Conservation (phyloP, 2,329 filamentous ascomycete genomes). For the Ciborinia camelliae region DNA sequence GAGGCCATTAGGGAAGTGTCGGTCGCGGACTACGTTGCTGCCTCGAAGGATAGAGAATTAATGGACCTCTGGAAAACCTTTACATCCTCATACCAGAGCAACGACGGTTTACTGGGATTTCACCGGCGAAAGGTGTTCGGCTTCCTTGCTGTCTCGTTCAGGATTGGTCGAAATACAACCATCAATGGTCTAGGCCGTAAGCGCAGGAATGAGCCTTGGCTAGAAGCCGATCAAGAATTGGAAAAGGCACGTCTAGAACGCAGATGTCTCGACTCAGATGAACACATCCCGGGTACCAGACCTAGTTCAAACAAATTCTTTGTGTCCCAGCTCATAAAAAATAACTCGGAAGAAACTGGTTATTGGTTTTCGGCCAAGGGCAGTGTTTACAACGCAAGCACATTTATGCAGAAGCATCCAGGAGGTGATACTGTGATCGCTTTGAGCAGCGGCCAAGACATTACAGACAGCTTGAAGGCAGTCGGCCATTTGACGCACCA, state of each 20-base stretch:
- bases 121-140: neutral
- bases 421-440: neutral
- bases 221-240: conserved; percentile 1
- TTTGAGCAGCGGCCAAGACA: neutral
- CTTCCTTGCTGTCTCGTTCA: conserved; percentile 5
- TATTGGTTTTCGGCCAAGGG: conserved; percentile 3
- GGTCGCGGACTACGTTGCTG: neutral
- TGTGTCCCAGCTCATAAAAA: neutral
- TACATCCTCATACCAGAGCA: neutral
- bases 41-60: conserved; percentile 1
- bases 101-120: neutral
- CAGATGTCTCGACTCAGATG: neutral
- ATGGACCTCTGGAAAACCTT: neutral
- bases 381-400: neutral
- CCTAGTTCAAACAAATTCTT: neutral
- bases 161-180: neutral
- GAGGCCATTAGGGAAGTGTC: neutral
- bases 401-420: conserved; percentile 7
- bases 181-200: neutral
- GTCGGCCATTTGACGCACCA: neutral
- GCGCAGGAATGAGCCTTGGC: neutral
- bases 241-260: conserved; percentile 8
- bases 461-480: conserved; percentile 1
- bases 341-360: neutral
- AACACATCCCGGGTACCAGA: neutral